Evolutionary conservation across 441 rosid species (phyloP), one percentile per base, ranked within the genome.

Genomic region (Manihot esculenta): DNA sequence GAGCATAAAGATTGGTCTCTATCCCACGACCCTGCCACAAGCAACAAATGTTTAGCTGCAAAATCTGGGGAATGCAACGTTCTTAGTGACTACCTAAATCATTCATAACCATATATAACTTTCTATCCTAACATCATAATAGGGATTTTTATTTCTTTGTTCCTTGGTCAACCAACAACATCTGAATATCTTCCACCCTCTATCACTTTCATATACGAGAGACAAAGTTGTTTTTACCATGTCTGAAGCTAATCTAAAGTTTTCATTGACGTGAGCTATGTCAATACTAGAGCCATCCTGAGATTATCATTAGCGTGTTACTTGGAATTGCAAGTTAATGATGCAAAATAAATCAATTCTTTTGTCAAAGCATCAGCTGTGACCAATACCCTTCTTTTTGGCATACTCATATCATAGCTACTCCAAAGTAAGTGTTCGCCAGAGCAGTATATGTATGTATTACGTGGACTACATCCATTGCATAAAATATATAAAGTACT

Each of bases 1-100:
- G 93, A n/a, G 98, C 97, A 66, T 95, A 89, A 49, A 93, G 97
- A 75, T 95, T 95, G 38, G 98, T 95, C 86, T 95, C 98, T 63
- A 93, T 91, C 62, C 96, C 99, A 57, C 97, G 98, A 64, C 99
- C 99, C 98, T 95, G 88, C 78, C 72, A 73, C 74, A 69, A 48
- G 69, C 38, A 72, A 75, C n/a, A 49, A 67, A 72, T 18, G 4
- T 7, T 58, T 26, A 26, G 24, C 35, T 27, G 48, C 38, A 53
- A 21, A 1, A 33, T 18, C 12, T 15, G 1, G 41, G 42, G 42
- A 69, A 66, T n/a, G 17, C 42, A 10, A 5, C 30, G 23, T 53
- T 48, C 55, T 68, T 27, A 42, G n/a, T 26, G 53, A 44, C 45
- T 20, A 47, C 45, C 47, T 64, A 47, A 1, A 41, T 53, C 41